These are phyloP conservation scores for Rosa hybrid DNA, from an alignment of 331 rosid genomes.

Conservation along the genomic window DNA sequence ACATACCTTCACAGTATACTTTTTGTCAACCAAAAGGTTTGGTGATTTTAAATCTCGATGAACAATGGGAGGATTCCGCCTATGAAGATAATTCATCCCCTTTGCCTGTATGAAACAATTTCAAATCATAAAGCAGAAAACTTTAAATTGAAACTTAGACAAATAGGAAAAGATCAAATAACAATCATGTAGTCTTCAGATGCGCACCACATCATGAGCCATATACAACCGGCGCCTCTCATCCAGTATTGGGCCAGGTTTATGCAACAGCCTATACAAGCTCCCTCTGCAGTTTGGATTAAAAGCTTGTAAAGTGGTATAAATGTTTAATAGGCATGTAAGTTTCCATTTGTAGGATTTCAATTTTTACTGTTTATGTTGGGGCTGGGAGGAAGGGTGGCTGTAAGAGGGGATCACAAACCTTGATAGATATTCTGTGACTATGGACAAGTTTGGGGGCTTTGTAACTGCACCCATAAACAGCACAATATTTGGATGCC, in stretches of 20 bases:
- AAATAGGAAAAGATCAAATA: slow-evolving; percentile 10
- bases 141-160: not conserved
- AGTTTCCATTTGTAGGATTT: not conserved
- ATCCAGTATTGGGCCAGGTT: slow-evolving; percentile 77
- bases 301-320: slow-evolving; percentile 15
- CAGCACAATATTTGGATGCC: slow-evolving; percentile 97
- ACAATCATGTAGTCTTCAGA: slow-evolving; percentile 8
- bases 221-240: slow-evolving; percentile 85
- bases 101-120: slow-evolving; percentile 65
- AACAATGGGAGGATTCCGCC: slow-evolving; percentile 91
- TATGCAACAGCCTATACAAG: slow-evolving; percentile 89
- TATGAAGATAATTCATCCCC: slow-evolving; percentile 99
- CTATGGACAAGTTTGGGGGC: slow-evolving; percentile 95
- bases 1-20: slow-evolving; percentile 90
- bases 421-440: slow-evolving; percentile 98
- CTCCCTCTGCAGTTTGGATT: slow-evolving; percentile 83
- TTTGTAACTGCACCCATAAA: slow-evolving; percentile 98
- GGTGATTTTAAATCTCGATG: slow-evolving; percentile 98
- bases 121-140: slow-evolving; percentile 22
- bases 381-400: slow-evolving; percentile 10
- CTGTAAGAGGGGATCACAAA: slow-evolving; percentile 28
- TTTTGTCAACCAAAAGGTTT: slow-evolving; percentile 95
- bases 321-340: slow-evolving; percentile 8
- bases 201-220: slow-evolving; percentile 95
- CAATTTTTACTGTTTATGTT: not conserved